Percentiles rank a stretch among this genome's conserved stretches.
Conservation (phyloP, 805 yeast species). For the Sugiyamaella valdiviana region DNA sequence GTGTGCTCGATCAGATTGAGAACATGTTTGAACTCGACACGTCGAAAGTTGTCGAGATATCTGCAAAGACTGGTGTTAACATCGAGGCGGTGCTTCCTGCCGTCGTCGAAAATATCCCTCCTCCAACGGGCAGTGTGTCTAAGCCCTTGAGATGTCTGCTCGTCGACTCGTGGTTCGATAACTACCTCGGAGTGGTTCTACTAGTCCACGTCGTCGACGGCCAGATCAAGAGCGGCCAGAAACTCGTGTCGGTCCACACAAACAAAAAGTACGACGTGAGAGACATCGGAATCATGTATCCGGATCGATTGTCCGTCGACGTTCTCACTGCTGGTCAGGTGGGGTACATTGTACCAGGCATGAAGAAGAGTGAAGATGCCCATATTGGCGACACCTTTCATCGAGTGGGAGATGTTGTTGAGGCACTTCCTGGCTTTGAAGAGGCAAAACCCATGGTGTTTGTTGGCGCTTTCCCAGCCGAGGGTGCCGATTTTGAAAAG, state of each 20-base stretch:
- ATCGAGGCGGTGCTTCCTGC: constrained; percentile 76
- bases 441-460: constrained; percentile 98
- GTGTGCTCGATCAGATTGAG: constrained; percentile 80
- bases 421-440: constrained; percentile 89
- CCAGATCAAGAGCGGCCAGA: constrained; percentile 61
- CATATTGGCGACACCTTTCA: constrained; percentile 85
- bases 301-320: constrained; percentile 67
- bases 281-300: constrained; percentile 94
- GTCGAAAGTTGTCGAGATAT: constrained; percentile 71
- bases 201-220: constrained; percentile 86
- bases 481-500: constrained; percentile 81
- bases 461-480: constrained; percentile 96
- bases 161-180: constrained; percentile 97
- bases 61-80: constrained; percentile 86
- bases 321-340: constrained; percentile 82
- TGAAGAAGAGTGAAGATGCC: constrained; percentile 82
- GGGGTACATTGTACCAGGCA: constrained; percentile 90
- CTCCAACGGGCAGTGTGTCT: constrained; percentile 54
- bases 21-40: constrained; percentile 71
- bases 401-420: constrained; percentile 47
- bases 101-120: constrained; percentile 72
- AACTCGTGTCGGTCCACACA: constrained; percentile 71
- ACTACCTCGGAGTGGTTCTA: constrained; percentile 84
- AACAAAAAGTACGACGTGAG: constrained; percentile 73
- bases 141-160: constrained; percentile 65